These are phyloP conservation scores for Pseudonitzschia multistriata DNA, from an alignment of 108 stramenopile genomes.

Conservation along the genomic window DNA sequence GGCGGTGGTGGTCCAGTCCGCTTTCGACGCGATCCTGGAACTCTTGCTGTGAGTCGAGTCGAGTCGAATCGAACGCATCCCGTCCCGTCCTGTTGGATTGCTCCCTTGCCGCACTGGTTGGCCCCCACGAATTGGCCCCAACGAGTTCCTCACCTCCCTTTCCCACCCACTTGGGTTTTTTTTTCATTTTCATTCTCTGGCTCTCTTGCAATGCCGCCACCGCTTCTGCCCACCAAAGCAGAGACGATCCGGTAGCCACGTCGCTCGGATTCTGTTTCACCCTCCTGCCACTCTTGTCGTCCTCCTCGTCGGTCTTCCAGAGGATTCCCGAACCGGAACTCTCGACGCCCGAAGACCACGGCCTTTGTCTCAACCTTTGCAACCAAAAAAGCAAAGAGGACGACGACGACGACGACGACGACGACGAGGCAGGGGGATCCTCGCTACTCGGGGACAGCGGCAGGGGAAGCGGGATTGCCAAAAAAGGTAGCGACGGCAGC, in stretches of 20 bases:
- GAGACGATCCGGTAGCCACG: conserved; percentile 15
- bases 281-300: conserved; percentile 3
- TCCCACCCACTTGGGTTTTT: not conserved
- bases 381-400: not conserved
- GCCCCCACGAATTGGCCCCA: not conserved
- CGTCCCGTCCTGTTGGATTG: too few species aligned
- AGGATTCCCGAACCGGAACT: conserved; percentile 22
- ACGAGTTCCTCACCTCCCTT: not conserved
- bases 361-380: not conserved
- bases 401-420: not conserved
- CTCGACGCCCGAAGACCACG: conserved; percentile 21
- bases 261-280: conserved; percentile 30
- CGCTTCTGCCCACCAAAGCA: not conserved
- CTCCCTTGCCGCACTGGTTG: not conserved
- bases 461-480: too few species aligned
- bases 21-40: not conserved
- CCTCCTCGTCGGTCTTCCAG: not conserved
- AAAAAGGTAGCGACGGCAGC: not conserved
- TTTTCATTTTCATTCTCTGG: not conserved
- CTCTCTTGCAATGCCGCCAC: not conserved
- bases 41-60: not conserved
- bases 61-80: too few species aligned
- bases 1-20: not conserved
- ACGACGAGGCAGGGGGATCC: not conserved
- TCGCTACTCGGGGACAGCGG: too few species aligned